phyloP scores from a whole-genome alignment of 192 early-diverging fungal genomes.

The Allomyces macrogynus region DNA sequence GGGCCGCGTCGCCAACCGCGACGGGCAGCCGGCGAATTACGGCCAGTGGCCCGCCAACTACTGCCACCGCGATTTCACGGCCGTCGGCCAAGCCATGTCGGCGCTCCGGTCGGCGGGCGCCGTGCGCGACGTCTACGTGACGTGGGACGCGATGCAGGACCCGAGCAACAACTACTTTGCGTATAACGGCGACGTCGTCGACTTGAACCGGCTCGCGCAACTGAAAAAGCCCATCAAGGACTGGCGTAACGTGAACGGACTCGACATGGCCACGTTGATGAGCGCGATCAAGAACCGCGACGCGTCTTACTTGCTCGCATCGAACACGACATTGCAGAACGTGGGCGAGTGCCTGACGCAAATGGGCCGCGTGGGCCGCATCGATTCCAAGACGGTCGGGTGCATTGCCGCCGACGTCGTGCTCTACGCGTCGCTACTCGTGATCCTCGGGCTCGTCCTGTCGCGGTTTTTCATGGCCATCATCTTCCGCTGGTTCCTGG shows the following conservation, averaged over 20 bases:
- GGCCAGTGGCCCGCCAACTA: background rate
- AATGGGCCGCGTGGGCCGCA: slow-evolving; percentile 52
- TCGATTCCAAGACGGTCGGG: slow-evolving; percentile 57
- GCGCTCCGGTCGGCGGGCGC: background rate
- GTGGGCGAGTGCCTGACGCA: slow-evolving; percentile 55
- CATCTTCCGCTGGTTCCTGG: slow-evolving; percentile 17
- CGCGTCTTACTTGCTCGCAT: background rate
- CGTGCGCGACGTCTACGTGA: slow-evolving; percentile 46
- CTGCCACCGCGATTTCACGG: background rate
- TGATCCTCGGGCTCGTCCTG: slow-evolving; percentile 21
- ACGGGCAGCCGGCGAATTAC: background rate
- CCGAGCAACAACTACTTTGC: slow-evolving; percentile 32
- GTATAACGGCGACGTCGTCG: slow-evolving; percentile 53
- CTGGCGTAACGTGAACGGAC: background rate
- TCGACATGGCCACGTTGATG: background rate
- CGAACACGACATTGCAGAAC: background rate
- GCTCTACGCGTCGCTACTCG: slow-evolving; percentile 47
- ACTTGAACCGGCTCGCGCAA: slow-evolving; percentile 25
- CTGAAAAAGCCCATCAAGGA: background rate
- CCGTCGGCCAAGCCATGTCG: background rate
- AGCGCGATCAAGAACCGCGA: background rate
- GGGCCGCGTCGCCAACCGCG: background rate
- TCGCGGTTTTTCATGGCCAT: slow-evolving; percentile 25
- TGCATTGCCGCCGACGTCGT: slow-evolving; percentile 66
- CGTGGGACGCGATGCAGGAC: slow-evolving; percentile 20